Evolutionary conservation across 2,329 filamentous ascomycete species (phyloP).

Genomic region (Westerdykella ornata): DNA sequence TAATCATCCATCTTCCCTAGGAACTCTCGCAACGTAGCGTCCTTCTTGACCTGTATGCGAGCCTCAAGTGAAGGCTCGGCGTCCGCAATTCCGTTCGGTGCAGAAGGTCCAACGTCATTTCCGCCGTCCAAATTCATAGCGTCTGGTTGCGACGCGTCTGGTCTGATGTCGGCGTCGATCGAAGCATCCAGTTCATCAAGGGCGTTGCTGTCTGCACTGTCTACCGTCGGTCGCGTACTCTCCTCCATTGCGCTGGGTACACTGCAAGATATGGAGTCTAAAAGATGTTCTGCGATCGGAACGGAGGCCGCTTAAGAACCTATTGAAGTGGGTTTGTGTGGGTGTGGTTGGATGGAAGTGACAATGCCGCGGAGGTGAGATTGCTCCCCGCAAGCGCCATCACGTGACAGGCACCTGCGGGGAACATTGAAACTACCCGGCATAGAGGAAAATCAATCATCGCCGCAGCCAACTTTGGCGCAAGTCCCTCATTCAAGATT

Average conservation of each 20-base stretch:
- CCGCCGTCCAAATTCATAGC: slow-evolving; percentile 39
- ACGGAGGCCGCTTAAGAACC: no score
- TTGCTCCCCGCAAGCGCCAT: no score
- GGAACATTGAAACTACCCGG: no score
- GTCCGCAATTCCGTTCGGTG: slow-evolving; percentile 34
- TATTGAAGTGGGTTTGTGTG: no score
- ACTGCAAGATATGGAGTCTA: no score
- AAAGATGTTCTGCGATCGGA: no score
- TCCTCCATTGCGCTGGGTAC: background rate
- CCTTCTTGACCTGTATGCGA: slow-evolving; percentile 73
- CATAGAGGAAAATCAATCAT: no score
- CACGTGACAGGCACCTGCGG: no score
- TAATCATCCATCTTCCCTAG: slow-evolving; percentile 96
- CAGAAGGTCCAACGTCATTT: slow-evolving; percentile 30
- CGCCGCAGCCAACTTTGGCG: no score
- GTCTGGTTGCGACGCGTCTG: slow-evolving; percentile 31
- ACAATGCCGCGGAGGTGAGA: no score
- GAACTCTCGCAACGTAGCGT: slow-evolving; percentile 87
- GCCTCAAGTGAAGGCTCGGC: slow-evolving; percentile 50
- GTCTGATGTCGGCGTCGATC: slow-evolving; percentile 39
- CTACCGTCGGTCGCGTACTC: background rate
- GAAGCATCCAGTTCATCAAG: slow-evolving; percentile 36
- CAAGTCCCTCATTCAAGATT: no score
- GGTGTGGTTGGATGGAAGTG: no score
- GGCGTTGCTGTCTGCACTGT: background rate